Percentiles rank a stretch among this genome's conserved stretches.
phyloP scores from a whole-genome alignment of 2,329 filamentous ascomycete species.

The Stagonosporopsis rhizophila region DNA sequence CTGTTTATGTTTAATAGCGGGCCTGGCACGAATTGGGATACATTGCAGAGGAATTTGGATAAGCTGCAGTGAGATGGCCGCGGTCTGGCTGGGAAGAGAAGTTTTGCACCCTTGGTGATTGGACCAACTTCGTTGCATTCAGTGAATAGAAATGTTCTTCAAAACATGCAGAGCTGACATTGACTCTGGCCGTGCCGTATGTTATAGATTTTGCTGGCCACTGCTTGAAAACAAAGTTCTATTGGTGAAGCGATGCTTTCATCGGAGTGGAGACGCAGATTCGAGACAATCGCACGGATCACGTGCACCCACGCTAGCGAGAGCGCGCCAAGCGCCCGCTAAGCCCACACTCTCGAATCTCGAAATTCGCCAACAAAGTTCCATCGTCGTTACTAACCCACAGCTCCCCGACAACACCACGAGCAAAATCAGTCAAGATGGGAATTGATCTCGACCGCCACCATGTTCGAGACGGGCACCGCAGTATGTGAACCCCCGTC shows the following conservation, averaged over 20 bases:
- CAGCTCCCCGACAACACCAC: slow-evolving; percentile 40
- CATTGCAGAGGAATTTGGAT: neutral
- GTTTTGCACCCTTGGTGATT: neutral
- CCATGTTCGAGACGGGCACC: slow-evolving; percentile 74
- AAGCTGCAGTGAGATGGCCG: neutral
- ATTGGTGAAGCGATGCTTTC: neutral
- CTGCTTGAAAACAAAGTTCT: neutral
- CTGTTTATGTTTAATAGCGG: slow-evolving; percentile 1
- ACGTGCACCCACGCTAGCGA: slow-evolving; percentile 5
- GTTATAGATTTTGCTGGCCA: no score
- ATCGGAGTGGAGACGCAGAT: neutral
- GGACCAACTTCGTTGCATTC: neutral
- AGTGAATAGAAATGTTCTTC: neutral
- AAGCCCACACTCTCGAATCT: slow-evolving; percentile 16
- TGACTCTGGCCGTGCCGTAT: no score
- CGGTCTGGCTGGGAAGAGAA: neutral
- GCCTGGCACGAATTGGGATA: slow-evolving; percentile 7
- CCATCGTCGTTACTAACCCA: slow-evolving; percentile 38
- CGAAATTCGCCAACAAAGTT: slow-evolving; percentile 15
- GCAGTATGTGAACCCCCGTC: slow-evolving; percentile 56
- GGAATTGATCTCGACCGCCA: slow-evolving; percentile 61
- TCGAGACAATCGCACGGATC: neutral
- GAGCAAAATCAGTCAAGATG: slow-evolving; percentile 47
- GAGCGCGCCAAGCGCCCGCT: slow-evolving; percentile 13
- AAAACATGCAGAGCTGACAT: no score